phyloP scores from a whole-genome alignment of 2,329 filamentous ascomycete genomes.

The Penicillium sp. region DNA sequence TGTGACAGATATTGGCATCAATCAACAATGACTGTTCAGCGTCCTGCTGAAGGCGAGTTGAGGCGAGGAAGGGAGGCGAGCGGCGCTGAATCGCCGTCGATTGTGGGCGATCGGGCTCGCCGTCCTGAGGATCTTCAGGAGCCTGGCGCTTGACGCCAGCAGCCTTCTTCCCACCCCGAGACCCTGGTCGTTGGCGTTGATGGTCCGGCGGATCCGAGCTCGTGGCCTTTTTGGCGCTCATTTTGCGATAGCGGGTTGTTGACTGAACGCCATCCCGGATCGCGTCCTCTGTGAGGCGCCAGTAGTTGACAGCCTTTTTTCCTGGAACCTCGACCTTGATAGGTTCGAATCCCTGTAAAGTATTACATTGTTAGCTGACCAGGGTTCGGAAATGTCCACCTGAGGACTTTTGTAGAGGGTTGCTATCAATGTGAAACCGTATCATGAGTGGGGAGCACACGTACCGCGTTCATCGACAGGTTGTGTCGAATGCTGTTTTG shows the following conservation, averaged over 20 bases:
- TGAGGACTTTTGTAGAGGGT: background rate
- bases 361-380: background rate
- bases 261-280: constrained; percentile 73
- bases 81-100: constrained; percentile 1
- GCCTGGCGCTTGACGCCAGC: constrained; percentile 34
- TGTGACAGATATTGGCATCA: background rate
- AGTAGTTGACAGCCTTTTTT: constrained; percentile 68
- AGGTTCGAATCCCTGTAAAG: constrained; percentile 48
- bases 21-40: background rate
- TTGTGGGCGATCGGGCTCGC: constrained; percentile 20
- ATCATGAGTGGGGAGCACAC: constrained; percentile 32
- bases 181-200: constrained; percentile 44
- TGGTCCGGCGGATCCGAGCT: constrained; percentile 41
- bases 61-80: background rate
- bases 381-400: too few species aligned
- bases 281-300: constrained; percentile 74
- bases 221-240: constrained; percentile 41
- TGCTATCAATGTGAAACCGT: background rate
- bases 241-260: constrained; percentile 75
- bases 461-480: constrained; percentile 90
- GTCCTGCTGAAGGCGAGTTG: background rate
- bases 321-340: constrained; percentile 55
- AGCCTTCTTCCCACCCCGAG: constrained; percentile 44
- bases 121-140: constrained; percentile 26
- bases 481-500: constrained; percentile 96